Conservation (phyloP, 495 filamentous ascomycete species). For the Aspergillus steynii region DNA sequence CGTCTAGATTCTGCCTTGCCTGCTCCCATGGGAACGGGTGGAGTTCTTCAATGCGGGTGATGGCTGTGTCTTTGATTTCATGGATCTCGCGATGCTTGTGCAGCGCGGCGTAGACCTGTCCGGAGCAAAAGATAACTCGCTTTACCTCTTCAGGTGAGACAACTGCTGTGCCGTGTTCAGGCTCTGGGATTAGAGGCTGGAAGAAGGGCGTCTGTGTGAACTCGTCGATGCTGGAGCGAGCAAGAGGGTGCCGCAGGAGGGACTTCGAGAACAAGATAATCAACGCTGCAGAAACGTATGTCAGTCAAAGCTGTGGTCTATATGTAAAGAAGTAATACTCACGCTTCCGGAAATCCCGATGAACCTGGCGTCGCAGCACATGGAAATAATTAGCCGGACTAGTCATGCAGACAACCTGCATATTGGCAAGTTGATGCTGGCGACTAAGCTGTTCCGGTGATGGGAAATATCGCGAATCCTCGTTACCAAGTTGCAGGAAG, state of each 20-base stretch:
- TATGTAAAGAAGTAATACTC: no score
- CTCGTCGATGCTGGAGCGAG: constrained; percentile 78
- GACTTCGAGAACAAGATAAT: constrained; percentile 90
- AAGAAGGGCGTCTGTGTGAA: constrained; percentile 79
- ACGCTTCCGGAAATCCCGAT: constrained; percentile 90
- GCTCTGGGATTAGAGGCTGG: constrained; percentile 81
- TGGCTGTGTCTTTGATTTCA: constrained; percentile 70
- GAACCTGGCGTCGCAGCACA: constrained; percentile 83
- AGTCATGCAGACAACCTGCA: constrained; percentile 88
- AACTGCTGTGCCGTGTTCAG: constrained; percentile 66
- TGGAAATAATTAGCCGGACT: constrained; percentile 84
- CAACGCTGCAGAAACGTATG: constrained; percentile 53
- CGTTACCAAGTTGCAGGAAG: constrained; percentile 86
- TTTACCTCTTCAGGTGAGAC: constrained; percentile 69
- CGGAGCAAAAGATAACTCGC: constrained; percentile 82
- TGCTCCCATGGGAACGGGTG: constrained; percentile 91
- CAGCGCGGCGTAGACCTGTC: constrained; percentile 80
- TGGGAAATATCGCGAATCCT: constrained; percentile 83
- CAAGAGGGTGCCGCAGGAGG: constrained; percentile 81
- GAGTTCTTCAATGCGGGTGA: constrained; percentile 85
- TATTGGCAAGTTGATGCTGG: constrained; percentile 92
- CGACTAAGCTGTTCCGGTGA: constrained; percentile 73
- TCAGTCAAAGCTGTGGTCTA: not conserved
- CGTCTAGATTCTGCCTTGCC: constrained; percentile 78
- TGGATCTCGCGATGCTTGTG: constrained; percentile 75